phyloP scores from a whole-genome alignment of 2,329 filamentous ascomycete species.

The Helotiales sp. region DNA sequence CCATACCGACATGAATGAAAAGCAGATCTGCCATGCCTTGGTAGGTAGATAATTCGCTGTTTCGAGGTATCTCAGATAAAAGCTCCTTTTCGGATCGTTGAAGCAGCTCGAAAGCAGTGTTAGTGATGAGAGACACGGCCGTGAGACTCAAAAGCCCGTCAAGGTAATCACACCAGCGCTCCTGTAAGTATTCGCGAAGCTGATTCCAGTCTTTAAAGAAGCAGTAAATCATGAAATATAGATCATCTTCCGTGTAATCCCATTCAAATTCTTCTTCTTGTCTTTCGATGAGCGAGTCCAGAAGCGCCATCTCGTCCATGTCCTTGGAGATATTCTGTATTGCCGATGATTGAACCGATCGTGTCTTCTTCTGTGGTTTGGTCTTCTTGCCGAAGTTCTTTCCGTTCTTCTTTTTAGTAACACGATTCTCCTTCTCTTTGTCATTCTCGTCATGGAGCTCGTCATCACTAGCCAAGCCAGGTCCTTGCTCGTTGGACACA shows the following conservation, averaged over 20 bases:
- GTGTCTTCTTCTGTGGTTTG: slow-evolving; percentile 9
- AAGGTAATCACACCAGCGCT: slow-evolving; percentile 37
- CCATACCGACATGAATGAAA: slow-evolving; percentile 30
- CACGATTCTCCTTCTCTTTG: background rate
- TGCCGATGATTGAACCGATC: background rate
- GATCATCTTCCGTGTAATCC: slow-evolving; percentile 26
- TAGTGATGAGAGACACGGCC: slow-evolving; percentile 34
- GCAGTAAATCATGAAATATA: slow-evolving; percentile 38
- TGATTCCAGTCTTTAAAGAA: slow-evolving; percentile 38
- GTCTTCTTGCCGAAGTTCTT: slow-evolving; percentile 11
- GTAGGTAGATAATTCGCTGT: slow-evolving; percentile 22
- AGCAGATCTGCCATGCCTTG: slow-evolving; percentile 31
- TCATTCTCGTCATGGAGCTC: background rate
- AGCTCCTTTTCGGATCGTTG: slow-evolving; percentile 33
- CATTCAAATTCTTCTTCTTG: background rate
- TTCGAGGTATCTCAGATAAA: slow-evolving; percentile 18
- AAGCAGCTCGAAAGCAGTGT: slow-evolving; percentile 37
- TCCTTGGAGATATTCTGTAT: too few relatives aligned
- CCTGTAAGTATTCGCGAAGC: slow-evolving; percentile 33
- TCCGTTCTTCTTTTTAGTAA: background rate
- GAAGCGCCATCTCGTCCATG: background rate
- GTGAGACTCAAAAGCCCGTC: slow-evolving; percentile 28
- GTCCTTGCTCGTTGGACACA: background rate
- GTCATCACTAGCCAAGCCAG: background rate
- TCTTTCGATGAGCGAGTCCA: background rate